Evolutionary conservation across 768 basidiomycete genomes (phyloP).

Genomic region (Naganishia antarctica): DNA sequence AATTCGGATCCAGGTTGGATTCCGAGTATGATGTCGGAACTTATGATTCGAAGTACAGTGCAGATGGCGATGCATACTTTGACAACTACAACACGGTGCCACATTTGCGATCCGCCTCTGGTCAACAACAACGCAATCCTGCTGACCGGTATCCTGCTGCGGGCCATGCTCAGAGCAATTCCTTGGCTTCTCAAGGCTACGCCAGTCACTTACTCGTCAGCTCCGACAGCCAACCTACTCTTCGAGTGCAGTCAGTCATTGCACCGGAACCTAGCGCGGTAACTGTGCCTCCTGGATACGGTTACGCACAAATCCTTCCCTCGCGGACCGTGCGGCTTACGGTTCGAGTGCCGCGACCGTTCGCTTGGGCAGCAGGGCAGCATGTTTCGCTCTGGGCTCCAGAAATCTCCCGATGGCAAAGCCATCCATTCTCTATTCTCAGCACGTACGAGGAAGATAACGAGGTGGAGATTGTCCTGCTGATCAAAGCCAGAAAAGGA

Average conservation of each 20-base stretch:
- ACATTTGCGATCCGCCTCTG: not conserved
- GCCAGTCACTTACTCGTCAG: not conserved
- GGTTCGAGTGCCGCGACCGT: conserved; percentile 57
- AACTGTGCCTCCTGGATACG: conserved; percentile 63
- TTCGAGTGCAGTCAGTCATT: conserved; percentile 18
- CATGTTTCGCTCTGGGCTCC: conserved; percentile 68
- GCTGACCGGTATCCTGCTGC: not conserved
- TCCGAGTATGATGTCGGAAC: conserved; percentile 22
- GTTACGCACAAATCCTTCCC: conserved; percentile 63
- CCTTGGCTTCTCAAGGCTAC: not conserved
- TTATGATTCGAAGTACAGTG: conserved; percentile 21
- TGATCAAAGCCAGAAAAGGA: conserved; percentile 66
- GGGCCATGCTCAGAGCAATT: not conserved
- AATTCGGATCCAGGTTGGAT: conserved; percentile 7
- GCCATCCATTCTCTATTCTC: conserved; percentile 71
- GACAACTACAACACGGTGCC: not conserved
- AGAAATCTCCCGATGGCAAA: conserved; percentile 58
- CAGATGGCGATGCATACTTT: conserved; percentile 3
- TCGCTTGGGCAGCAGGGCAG: conserved; percentile 73
- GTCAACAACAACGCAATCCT: not conserved
- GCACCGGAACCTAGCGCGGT: conserved; percentile 41
- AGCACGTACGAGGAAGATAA: conserved; percentile 58
- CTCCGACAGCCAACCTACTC: not conserved
- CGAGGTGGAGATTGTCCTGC: conserved; percentile 60
- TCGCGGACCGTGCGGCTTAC: conserved; percentile 68